Evolutionary conservation across 1,139 yeast species (phyloP).

Genomic region (Lodderomyces theae): DNA sequence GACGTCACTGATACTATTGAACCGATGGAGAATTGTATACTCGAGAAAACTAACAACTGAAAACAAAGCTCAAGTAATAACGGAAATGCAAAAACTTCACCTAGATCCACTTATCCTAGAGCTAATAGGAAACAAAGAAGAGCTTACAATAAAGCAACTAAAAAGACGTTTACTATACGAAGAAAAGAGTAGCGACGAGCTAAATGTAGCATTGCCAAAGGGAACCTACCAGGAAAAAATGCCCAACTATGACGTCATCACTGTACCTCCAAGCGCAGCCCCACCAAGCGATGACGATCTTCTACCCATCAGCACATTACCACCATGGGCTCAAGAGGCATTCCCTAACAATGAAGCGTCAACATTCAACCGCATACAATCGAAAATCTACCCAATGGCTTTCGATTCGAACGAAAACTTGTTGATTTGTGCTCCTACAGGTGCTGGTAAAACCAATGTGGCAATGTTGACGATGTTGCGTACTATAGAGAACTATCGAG

Average conservation of each 20-base stretch:
- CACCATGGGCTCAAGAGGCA: conserved; percentile 77
- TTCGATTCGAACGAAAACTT: conserved; percentile 69
- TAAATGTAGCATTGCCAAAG: conserved; percentile 68
- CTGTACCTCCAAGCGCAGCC: conserved; percentile 75
- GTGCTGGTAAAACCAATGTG: conserved; percentile 97
- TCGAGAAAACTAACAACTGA: conserved; percentile 40
- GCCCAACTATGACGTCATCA: conserved; percentile 79
- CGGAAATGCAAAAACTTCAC: conserved; percentile 23
- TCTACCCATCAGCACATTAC: conserved; percentile 61
- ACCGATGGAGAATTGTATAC: conserved; percentile 55
- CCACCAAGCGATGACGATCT: conserved; percentile 43
- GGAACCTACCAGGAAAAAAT: conserved; percentile 80
- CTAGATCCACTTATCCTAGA: conserved; percentile 11
- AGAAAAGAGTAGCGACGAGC: neutral
- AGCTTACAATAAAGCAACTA: conserved; percentile 12
- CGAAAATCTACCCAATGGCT: conserved; percentile 76
- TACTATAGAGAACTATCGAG: conserved; percentile 55
- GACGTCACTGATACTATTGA: conserved; percentile 30
- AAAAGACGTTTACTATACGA: conserved; percentile 12
- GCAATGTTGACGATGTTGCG: conserved; percentile 78
- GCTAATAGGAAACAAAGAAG: conserved; percentile 21
- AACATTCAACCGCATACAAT: conserved; percentile 77
- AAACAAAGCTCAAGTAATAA: conserved; percentile 29
- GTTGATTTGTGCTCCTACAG: conserved; percentile 94
- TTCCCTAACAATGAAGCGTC: conserved; percentile 69